Percentiles rank a stretch among this genome's conserved stretches.
Evolutionary conservation across 2,329 filamentous ascomycete genomes (phyloP).

Genomic region (Monilinia fructicola): DNA sequence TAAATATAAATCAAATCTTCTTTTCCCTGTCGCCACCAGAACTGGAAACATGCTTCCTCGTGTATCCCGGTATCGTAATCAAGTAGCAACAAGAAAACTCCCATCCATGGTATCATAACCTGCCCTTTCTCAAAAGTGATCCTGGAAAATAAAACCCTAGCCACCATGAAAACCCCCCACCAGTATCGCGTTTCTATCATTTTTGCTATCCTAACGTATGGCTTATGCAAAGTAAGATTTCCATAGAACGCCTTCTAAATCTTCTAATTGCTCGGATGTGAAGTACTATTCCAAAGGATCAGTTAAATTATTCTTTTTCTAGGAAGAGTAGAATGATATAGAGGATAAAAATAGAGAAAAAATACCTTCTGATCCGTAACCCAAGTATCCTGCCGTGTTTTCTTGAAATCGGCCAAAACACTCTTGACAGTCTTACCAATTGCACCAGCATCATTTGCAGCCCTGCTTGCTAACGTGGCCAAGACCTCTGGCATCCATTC

Average conservation of each 20-base stretch:
- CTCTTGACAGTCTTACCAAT: slow-evolving; percentile 95
- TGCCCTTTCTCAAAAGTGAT: background rate
- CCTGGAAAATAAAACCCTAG: background rate
- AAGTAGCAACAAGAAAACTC: background rate
- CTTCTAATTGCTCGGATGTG: slow-evolving; percentile 87
- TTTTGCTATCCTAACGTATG: background rate
- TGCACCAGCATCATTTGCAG: slow-evolving; percentile 84
- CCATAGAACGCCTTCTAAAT: slow-evolving; percentile 94
- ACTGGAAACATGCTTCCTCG: background rate
- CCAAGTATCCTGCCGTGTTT: slow-evolving; percentile 99
- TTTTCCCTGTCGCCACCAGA: background rate
- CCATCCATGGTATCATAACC: slow-evolving; percentile 7
- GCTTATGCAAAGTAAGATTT: slow-evolving; percentile 87
- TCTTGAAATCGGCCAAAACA: slow-evolving; percentile 96
- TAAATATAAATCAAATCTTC: background rate
- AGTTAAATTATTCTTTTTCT: background rate
- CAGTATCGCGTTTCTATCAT: background rate
- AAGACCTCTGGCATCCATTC: slow-evolving; percentile 92
- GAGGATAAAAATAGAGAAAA: slow-evolving; percentile 27
- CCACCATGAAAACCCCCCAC: background rate
- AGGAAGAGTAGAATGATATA: background rate
- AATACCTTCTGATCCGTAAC: slow-evolving; percentile 94
- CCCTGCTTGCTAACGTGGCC: slow-evolving; percentile 78
- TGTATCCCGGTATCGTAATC: background rate
- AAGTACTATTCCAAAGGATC: slow-evolving; percentile 60